Evolutionary conservation across 2,329 filamentous ascomycete species (phyloP).

Genomic region (Lachnum nothofagi): DNA sequence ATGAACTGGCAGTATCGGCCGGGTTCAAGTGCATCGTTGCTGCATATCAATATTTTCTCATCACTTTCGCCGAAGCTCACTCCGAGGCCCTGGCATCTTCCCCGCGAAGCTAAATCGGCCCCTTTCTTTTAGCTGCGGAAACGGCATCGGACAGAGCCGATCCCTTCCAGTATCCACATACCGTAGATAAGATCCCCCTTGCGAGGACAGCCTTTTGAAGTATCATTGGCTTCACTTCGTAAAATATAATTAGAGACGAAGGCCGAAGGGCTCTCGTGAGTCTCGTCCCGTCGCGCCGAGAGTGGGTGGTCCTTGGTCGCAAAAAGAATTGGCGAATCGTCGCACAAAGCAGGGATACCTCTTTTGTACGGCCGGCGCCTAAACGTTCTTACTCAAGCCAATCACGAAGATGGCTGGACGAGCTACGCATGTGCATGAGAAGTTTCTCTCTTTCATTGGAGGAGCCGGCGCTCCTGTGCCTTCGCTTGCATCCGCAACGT

Average conservation of each 20-base stretch:
- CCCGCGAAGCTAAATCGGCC: neutral
- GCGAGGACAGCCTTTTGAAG: conserved; percentile 5
- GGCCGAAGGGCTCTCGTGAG: conserved; percentile 7
- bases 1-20: neutral
- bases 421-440: conserved; percentile 7
- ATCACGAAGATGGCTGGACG: conserved; percentile 12
- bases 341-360: conserved; percentile 7
- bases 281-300: conserved; percentile 15
- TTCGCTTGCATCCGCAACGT: conserved; percentile 7
- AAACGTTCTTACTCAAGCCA: conserved; percentile 20
- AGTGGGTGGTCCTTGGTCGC: conserved; percentile 1
- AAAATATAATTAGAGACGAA: conserved; percentile 3
- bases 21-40: neutral
- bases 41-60: conserved; percentile 1
- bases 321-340: conserved; percentile 22
- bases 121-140: neutral
- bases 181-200: conserved; percentile 6
- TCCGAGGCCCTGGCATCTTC: neutral
- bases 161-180: conserved; percentile 5
- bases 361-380: conserved; percentile 20
- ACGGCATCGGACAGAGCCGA: conserved; percentile 13
- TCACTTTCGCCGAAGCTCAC: conserved; percentile 1
- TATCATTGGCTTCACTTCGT: conserved; percentile 13
- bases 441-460: conserved; percentile 15
- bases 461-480: conserved; percentile 8